A percentile compares a stretch with the other conserved stretches of the same genome.
Evolutionary conservation across 352 stramenopile species (phyloP).

Genomic region (Paralagenidium karlingii): DNA sequence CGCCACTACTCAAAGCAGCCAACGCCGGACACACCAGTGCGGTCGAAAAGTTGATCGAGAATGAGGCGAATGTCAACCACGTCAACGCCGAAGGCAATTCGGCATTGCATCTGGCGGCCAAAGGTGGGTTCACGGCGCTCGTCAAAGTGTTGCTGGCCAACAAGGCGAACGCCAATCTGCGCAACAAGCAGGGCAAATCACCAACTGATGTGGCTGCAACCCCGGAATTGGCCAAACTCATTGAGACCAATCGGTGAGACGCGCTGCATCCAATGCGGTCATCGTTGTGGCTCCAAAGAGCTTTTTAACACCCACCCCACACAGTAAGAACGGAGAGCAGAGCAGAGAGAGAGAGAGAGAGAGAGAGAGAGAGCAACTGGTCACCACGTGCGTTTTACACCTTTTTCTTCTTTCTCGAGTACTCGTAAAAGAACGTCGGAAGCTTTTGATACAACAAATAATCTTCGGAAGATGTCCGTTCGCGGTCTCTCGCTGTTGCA

Average conservation of each 20-base stretch:
- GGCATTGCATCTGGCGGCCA: constrained; percentile 70
- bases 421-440: constrained; percentile 83
- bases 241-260: too few species aligned
- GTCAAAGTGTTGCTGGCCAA: constrained; percentile 52
- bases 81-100: constrained; percentile 72
- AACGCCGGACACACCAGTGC: constrained; percentile 65
- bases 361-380: too few species aligned
- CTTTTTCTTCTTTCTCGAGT: constrained; percentile 46
- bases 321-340: too few species aligned
- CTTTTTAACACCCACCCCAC: too few species aligned
- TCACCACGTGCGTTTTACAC: too few species aligned
- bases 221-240: constrained; percentile 43
- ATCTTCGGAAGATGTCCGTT: too few species aligned
- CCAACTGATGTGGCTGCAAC: constrained; percentile 54
- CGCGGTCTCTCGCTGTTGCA: too few species aligned
- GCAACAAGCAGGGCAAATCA: constrained; percentile 75
- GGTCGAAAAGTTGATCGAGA: constrained; percentile 82
- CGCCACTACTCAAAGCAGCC: constrained; percentile 78
- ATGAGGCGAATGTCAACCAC: constrained; percentile 48
- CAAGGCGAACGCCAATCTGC: constrained; percentile 20
- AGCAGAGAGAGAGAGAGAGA: too few species aligned
- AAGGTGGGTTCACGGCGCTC: constrained; percentile 61
- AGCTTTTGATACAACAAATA: constrained; percentile 79
- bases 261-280: too few species aligned
- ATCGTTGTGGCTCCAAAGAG: too few species aligned